A percentile compares a stretch with the other conserved stretches of the same genome.
phyloP scores from a whole-genome alignment of 495 filamentous ascomycete genomes.

The Aspergillus indologenus region DNA sequence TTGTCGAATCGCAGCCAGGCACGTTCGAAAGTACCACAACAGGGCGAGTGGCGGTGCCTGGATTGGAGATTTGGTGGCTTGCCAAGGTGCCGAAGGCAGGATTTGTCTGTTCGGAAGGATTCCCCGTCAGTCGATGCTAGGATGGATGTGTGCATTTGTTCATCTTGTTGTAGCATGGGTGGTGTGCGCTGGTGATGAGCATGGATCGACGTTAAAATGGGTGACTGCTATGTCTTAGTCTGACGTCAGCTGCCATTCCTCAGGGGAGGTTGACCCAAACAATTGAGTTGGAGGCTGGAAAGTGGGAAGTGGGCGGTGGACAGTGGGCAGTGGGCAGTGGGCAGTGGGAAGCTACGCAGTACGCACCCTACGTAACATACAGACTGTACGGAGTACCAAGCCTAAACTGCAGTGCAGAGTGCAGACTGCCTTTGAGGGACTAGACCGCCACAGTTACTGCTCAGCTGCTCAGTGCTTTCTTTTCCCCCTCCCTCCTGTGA shows the following conservation, averaged over 20 bases:
- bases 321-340: too few species aligned
- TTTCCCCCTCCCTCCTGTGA: constrained; percentile 15
- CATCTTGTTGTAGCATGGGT: background rate
- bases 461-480: background rate
- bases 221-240: constrained; percentile 4
- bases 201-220: background rate
- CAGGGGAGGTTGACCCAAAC: background rate
- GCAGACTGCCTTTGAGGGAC: too few species aligned
- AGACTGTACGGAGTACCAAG: too few species aligned
- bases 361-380: too few species aligned
- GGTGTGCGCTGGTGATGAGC: background rate
- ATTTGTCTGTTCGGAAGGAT: background rate
- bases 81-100: background rate
- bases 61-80: background rate
- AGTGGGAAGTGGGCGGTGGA: background rate
- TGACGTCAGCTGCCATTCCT: constrained; percentile 14
- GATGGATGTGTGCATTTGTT: background rate
- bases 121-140: constrained; percentile 1
- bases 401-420: too few species aligned
- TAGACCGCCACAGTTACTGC: constrained; percentile 1
- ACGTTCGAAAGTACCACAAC: background rate
- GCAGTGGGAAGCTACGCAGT: too few species aligned
- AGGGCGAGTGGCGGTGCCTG: background rate
- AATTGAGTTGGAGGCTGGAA: constrained; percentile 2
- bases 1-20: background rate